Evolutionary conservation across 2,329 filamentous ascomycete species (phyloP).

Genomic region (Colletotrichum sp.): DNA sequence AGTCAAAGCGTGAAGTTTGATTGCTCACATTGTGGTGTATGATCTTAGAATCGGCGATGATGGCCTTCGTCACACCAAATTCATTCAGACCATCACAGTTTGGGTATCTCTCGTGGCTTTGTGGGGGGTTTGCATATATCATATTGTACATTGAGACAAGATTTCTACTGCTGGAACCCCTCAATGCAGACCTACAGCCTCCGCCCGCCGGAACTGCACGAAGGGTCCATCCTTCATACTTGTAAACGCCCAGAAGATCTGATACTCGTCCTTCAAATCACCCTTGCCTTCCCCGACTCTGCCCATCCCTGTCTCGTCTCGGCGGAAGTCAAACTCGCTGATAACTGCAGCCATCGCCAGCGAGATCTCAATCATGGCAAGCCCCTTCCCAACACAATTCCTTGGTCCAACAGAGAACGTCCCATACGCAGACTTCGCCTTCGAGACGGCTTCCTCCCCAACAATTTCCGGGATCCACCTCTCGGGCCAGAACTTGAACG

Average conservation of each 20-base stretch:
- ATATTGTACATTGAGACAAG: too few relatives aligned
- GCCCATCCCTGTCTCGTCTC: neutral
- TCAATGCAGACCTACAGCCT: neutral
- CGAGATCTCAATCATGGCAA: constrained; percentile 6
- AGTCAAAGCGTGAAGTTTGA: too few relatives aligned
- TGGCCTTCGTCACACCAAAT: neutral
- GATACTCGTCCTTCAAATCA: neutral
- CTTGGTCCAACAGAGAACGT: constrained; percentile 6
- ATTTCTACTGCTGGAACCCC: neutral
- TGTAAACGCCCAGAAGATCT: constrained; percentile 2
- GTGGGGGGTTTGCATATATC: neutral
- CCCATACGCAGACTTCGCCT: neutral
- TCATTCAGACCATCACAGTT: neutral
- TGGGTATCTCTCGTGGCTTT: neutral
- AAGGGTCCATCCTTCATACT: constrained; percentile 6
- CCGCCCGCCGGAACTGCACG: neutral
- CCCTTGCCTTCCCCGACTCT: neutral
- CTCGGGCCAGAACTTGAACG: neutral
- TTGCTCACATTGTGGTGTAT: neutral
- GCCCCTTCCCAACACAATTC: neutral
- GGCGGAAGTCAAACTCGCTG: neutral
- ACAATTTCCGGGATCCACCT: neutral
- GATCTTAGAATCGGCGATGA: neutral
- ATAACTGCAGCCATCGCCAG: constrained; percentile 5
- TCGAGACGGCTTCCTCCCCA: neutral